Evolutionary conservation across 371 early-diverging fungal species (phyloP).

Genomic region (Dichotomocladium elegans): DNA sequence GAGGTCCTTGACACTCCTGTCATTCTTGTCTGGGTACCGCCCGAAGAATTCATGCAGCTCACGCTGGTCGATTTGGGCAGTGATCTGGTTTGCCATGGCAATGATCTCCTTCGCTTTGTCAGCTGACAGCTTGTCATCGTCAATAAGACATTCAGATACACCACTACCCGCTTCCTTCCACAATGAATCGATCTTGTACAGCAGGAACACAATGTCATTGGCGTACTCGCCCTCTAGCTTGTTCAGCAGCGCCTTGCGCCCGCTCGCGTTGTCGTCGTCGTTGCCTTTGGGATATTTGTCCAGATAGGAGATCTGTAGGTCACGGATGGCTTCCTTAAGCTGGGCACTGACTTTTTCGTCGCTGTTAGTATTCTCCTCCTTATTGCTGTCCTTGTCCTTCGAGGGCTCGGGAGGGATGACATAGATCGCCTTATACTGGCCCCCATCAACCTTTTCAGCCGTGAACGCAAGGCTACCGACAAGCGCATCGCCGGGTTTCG

Average conservation of each 20-base stretch:
- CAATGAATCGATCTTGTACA: constrained; percentile 52
- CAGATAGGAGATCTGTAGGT: constrained; percentile 75
- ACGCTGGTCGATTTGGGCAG: constrained; percentile 47
- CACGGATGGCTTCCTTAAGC: constrained; percentile 69
- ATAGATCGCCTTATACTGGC: constrained; percentile 57
- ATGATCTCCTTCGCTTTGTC: constrained; percentile 46
- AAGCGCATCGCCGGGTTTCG: constrained; percentile 77
- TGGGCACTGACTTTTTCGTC: constrained; percentile 52
- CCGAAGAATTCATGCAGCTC: constrained; percentile 69
- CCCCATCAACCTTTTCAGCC: constrained; percentile 50
- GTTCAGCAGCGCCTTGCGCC: constrained; percentile 52
- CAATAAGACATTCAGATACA: constrained; percentile 32
- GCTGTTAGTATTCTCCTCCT: constrained; percentile 10
- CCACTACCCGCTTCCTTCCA: constrained; percentile 55
- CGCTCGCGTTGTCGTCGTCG: constrained; percentile 51
- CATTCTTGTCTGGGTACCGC: constrained; percentile 44
- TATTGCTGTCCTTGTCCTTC: constrained; percentile 23
- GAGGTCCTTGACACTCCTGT: constrained; percentile 49
- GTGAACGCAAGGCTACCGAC: constrained; percentile 65
- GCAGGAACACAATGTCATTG: constrained; percentile 49
- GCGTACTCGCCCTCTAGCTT: constrained; percentile 56
- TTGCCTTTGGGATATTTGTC: too few relatives aligned
- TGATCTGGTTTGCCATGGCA: constrained; percentile 50
- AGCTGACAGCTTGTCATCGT: constrained; percentile 31
- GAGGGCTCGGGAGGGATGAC: constrained; percentile 48